These are phyloP conservation scores for Lasiodiplodia sp. DNA, from an alignment of 2,329 filamentous ascomycete species.

Conservation along the genomic window DNA sequence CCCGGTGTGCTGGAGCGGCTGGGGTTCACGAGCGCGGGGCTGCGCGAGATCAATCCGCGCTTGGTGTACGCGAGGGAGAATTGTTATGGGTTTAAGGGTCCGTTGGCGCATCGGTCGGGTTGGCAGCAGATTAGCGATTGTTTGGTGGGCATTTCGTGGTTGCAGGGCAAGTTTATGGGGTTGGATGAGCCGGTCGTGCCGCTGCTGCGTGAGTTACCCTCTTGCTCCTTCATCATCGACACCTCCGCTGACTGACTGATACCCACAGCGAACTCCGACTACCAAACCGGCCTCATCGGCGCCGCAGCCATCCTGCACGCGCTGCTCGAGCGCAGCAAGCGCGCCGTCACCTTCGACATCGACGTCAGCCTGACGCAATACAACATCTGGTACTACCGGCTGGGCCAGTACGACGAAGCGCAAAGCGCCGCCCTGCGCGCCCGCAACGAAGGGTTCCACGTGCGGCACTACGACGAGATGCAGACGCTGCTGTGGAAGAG, in stretches of 20 bases:
- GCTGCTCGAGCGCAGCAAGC: conserved; percentile 43
- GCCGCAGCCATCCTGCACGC: conserved; percentile 52
- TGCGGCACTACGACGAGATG: conserved; percentile 30
- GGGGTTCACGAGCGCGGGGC: conserved; percentile 52
- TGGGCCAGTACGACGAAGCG: conserved; percentile 22
- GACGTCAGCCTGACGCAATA: conserved; percentile 30
- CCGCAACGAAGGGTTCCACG: conserved; percentile 26
- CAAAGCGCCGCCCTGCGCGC: conserved; percentile 7
- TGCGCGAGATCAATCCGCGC: conserved; percentile 48
- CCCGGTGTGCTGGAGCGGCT: conserved; percentile 57
- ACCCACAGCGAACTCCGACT: conserved; percentile 27
- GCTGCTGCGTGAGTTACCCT: conserved; percentile 20
- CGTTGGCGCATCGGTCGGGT: conserved; percentile 55
- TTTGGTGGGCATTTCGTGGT: conserved; percentile 25
- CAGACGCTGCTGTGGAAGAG: conserved; percentile 21
- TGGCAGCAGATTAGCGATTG: conserved; percentile 60
- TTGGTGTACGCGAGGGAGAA: conserved; percentile 59
- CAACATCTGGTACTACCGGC: conserved; percentile 30
- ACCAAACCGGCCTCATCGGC: conserved; percentile 53
- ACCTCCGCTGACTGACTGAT: too few species aligned
- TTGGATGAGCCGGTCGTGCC: conserved; percentile 29
- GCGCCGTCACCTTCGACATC: conserved; percentile 25
- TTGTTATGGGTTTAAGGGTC: conserved; percentile 62
- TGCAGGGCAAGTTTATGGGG: conserved; percentile 23
- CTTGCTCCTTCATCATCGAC: neutral